Evolutionary conservation across 306 rosid species (phyloP).

Genomic region (Cucurbita argyrosperma): DNA sequence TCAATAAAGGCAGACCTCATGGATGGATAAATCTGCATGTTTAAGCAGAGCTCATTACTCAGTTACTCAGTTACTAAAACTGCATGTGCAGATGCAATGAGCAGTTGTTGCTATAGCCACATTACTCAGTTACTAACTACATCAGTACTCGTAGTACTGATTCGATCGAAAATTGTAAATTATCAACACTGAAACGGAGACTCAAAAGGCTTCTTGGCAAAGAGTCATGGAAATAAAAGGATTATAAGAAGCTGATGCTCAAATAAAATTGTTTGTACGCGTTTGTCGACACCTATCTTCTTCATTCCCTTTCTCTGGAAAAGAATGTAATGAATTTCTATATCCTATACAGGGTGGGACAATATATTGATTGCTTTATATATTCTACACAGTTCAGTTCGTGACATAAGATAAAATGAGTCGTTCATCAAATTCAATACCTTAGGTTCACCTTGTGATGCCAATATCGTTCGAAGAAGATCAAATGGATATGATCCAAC

Average conservation of each 20-base stretch:
- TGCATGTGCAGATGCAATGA: not conserved
- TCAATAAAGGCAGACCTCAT: constrained; percentile 83
- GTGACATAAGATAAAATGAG: not conserved
- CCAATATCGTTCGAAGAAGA: constrained; percentile 83
- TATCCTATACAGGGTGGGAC: not conserved
- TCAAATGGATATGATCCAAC: constrained; percentile 93
- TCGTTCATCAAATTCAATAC: constrained; percentile 15
- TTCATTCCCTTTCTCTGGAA: not conserved
- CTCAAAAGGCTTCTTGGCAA: not conserved
- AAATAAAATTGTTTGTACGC: not conserved
- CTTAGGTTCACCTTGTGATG: constrained; percentile 99
- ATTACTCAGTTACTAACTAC: not conserved
- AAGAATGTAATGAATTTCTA: not conserved
- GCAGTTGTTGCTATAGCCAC: not conserved
- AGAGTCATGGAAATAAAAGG: not conserved
- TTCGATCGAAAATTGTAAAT: not conserved
- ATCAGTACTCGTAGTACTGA: not conserved
- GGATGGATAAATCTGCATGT: constrained; percentile 62
- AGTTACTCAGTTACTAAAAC: no score
- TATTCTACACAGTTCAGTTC: not conserved
- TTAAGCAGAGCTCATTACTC: constrained; percentile 1
- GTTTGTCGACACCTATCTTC: not conserved
- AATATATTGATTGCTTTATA: no score
- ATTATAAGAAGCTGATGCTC: not conserved
- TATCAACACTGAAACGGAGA: not conserved